Evolutionary conservation across 2,329 filamentous ascomycete genomes (phyloP), one percentile per base, ranked within the genome.

Genomic region (Colletotrichum lini): DNA sequence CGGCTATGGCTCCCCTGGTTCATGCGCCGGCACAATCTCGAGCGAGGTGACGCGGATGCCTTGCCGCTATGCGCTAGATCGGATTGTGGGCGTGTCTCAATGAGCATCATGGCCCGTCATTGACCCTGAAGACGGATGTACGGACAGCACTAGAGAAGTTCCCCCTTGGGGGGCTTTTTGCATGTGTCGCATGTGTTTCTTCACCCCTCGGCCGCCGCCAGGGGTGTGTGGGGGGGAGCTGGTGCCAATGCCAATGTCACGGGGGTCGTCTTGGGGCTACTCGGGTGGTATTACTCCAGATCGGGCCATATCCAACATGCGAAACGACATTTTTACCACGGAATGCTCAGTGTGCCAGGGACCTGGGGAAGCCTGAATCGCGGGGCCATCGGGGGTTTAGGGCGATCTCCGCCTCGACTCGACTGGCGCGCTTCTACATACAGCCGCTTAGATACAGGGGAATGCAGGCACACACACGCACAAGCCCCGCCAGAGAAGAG

Each of bases 371-470:
- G 1, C 59, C 69, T 72, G 69, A 64, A 72, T 72, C 65, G 69
- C 53, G 69, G 69, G 69, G 69, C 64, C 35, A 62, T 62, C 57
- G 57, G 47, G 47, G 64, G 35, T 38, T 53, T 58, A 59, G 62
- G 68, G 59, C 53, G 47, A 47, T 54, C 53, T n/a, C 69, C 65
- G 59, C 65, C 67, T 69, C 47, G 59, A 72, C 65, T 72, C 69
- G 30, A 69, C 69, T 72, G 69, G 69, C 59, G 69, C 69, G 69
- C 69, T 72, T 72, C 65, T 64, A 59, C 35, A 6, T 47, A 47
- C 47, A 53, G 30, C 45, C 45, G 54, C 52, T 30, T 54, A n/a
- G 38, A 47, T 65, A 65, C 61, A 57, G 35, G 50, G 61, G 56
- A 26, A 23, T 44, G 35, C 47, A 42, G 18, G 45, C 38, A 42